These are phyloP conservation scores for Cymbopogon citratus DNA, from an alignment of 176 grass and related monocot genomes.

Conservation along the genomic window DNA sequence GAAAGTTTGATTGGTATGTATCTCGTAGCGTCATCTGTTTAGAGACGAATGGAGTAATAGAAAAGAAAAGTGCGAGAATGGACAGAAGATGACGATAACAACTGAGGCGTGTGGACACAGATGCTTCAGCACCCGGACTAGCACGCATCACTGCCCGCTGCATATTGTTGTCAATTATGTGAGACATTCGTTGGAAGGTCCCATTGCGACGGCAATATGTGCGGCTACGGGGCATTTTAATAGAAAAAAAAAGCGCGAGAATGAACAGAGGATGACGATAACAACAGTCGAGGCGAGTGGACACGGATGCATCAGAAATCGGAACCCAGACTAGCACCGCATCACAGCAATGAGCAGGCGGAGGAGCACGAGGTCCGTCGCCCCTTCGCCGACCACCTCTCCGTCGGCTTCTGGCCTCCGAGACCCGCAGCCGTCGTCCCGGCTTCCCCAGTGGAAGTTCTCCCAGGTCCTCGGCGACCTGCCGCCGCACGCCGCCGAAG, in stretches of 20 bases:
- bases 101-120: not conserved
- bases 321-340: not conserved
- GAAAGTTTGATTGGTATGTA: no score
- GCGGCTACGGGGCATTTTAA: not conserved
- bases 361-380: conserved; percentile 15
- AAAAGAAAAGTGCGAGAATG: not conserved
- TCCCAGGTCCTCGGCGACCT: conserved; percentile 54
- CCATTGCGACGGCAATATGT: not conserved
- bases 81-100: conserved; percentile 1
- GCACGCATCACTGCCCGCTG: no score
- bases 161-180: no score
- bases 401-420: not conserved
- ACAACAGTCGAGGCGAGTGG: not conserved
- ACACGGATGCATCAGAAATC: not conserved
- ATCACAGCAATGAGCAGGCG: conserved; percentile 12
- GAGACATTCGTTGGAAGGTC: not conserved
- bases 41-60: no score
- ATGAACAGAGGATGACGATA: not conserved
- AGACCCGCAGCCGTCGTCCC: not conserved
- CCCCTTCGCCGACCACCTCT: not conserved
- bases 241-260: not conserved
- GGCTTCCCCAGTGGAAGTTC: conserved; percentile 39
- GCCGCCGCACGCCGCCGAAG: conserved; percentile 18
- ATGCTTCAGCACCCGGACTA: no score
- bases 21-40: no score